Conservation (phyloP, 208 protist genomes). For the Polymyxa betae region DNA sequence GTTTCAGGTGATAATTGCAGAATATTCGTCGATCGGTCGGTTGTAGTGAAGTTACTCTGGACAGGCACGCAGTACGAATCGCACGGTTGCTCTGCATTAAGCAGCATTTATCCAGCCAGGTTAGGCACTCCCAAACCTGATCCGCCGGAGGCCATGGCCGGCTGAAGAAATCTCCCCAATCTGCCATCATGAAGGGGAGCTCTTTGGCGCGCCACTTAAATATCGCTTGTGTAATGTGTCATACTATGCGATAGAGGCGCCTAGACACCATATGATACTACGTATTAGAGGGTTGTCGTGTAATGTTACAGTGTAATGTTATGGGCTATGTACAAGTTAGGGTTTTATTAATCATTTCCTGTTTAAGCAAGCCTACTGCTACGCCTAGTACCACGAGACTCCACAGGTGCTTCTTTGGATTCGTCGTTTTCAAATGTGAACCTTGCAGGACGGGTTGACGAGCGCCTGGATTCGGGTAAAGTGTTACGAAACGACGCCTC, state of each 20-base stretch:
- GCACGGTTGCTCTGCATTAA: not conserved
- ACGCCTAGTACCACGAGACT: too few relatives aligned
- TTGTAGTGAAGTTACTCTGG: not conserved
- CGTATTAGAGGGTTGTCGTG: too few relatives aligned
- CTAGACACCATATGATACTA: too few relatives aligned
- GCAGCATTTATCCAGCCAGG: not conserved
- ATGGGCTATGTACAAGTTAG: too few relatives aligned
- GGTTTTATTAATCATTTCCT: too few relatives aligned
- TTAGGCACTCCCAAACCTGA: not conserved
- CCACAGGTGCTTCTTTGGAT: not conserved
- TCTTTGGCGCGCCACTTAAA: too few relatives aligned
- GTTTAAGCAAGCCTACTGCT: too few relatives aligned
- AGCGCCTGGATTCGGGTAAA: not conserved
- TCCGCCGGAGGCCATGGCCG: not conserved
- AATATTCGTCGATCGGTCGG: not conserved
- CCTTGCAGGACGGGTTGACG: constrained; percentile 7
- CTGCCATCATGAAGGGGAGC: too few relatives aligned
- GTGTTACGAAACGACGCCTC: not conserved
- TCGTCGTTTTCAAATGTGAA: constrained; percentile 28
- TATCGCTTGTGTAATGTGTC: too few relatives aligned
- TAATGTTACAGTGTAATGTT: too few relatives aligned
- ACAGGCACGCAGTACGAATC: not conserved
- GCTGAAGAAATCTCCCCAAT: not conserved
- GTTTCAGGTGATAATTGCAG: not conserved
- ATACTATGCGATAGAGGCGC: too few relatives aligned